Conservation (phyloP, 2,329 filamentous ascomycete genomes). For the Bipolaris gigantea region DNA sequence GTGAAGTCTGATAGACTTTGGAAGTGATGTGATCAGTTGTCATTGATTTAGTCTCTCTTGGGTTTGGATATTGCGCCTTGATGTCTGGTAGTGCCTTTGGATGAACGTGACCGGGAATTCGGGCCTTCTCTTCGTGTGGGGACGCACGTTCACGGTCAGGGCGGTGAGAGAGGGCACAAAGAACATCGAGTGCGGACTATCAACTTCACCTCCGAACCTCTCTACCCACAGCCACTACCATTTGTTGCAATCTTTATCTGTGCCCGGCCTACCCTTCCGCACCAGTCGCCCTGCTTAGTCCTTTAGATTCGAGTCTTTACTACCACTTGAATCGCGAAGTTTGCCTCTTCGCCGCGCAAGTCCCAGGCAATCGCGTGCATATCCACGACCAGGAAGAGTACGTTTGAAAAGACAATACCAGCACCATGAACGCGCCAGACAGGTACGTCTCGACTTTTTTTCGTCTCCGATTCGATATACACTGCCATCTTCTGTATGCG, state of each 20-base stretch:
- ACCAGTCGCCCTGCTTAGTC: neutral
- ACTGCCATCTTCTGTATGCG: constrained; percentile 8
- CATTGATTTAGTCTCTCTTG: neutral
- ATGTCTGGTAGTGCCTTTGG: neutral
- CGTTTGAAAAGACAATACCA: constrained; percentile 6
- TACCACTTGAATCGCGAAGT: neutral
- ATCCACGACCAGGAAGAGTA: constrained; percentile 3
- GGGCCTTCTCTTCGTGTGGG: neutral
- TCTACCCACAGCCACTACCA: constrained; percentile 1
- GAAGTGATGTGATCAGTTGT: no score
- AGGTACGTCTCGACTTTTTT: constrained; percentile 30
- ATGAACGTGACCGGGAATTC: neutral
- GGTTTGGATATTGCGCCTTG: neutral
- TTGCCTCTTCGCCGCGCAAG: constrained; percentile 2
- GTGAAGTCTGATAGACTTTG: neutral
- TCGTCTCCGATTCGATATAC: neutral
- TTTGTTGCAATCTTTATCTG: neutral
- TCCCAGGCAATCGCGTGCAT: constrained; percentile 1
- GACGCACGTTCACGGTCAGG: constrained; percentile 11
- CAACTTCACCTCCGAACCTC: constrained; percentile 13
- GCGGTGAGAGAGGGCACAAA: constrained; percentile 26
- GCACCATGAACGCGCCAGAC: constrained; percentile 45
- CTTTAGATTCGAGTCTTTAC: neutral
- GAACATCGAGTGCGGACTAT: constrained; percentile 13
- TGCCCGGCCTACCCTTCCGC: neutral